Evolutionary conservation across 352 stramenopile genomes (phyloP), one percentile per base, ranked within the genome.

Genomic region (Phytophthora meadii): DNA sequence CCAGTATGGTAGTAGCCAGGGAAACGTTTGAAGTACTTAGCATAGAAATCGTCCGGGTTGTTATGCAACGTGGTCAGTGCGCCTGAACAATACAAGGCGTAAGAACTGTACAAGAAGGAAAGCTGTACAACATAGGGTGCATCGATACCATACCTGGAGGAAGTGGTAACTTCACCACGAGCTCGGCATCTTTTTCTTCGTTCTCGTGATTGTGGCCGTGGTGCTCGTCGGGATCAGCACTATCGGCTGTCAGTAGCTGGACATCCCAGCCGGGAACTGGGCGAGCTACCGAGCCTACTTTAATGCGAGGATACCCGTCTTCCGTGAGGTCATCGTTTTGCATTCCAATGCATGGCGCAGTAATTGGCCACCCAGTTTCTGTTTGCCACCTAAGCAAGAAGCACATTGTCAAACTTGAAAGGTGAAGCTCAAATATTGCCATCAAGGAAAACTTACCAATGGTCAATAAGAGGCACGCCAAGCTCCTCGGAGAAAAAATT

Each of bases 1-100:
- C 89, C 90, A 3, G 90, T 96, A 61, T 91, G 77, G 61, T 97
- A 98, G 64, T 96, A 97, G 5, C 93, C 93, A 1, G 88, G 81
- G 67, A 92, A 91, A 37, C 86, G 80, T 32, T 80, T 76, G 36
- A 97, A 79, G 68, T 98, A 98, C 48, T 85, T 89, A 25, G 71
- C 69, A 32, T 93, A 66, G 58, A 88, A 97, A 40, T 94, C 75
- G 12, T 89, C 82, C 9, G 94, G 76, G 55, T 94, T 90, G 55
- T 96, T 93, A 72, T 94, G 92, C 15, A 98, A 59, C 3, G 89
- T 96, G 11, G 75, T 87, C 36, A 97, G 69, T 32, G 83, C 82
- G 27, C 78, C 78, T 84, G 37, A n/a, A 9, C 30, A 9, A 50
- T 27, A 8, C 12, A 44, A 49, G 10, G 37, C 15, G 5, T 57